A percentile compares a stretch with the other conserved stretches of the same genome.
Conservation (phyloP, 2,329 filamentous ascomycete species). For the Pseudogymnoascus sp. region DNA sequence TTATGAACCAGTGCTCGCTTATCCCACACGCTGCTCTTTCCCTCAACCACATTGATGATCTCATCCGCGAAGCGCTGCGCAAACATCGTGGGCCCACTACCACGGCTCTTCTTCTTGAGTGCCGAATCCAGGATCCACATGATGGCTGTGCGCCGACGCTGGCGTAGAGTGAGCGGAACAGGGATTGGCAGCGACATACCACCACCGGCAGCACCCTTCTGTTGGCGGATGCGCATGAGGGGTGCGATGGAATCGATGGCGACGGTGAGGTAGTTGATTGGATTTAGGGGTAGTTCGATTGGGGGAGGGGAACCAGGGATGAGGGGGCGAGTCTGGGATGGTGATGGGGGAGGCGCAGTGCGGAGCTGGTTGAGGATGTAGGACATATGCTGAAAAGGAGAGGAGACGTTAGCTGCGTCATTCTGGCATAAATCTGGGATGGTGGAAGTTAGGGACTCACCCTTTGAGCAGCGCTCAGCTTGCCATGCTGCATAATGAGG, state of each 20-base stretch:
- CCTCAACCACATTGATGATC: conserved; percentile 80
- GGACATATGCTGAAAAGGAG: conserved; percentile 63
- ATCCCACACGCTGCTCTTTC: conserved; percentile 77
- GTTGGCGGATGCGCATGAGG: conserved; percentile 68
- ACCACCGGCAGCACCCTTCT: conserved; percentile 76
- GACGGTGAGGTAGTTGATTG: conserved; percentile 78
- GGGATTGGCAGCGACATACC: conserved; percentile 79
- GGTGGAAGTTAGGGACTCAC: conserved; percentile 39
- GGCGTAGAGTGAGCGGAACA: conserved; percentile 64
- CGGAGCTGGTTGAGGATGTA: conserved; percentile 77
- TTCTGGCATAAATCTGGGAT: not conserved
- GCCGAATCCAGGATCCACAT: conserved; percentile 86
- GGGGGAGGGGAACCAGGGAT: conserved; percentile 71
- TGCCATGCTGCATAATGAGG: conserved; percentile 84
- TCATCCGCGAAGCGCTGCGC: conserved; percentile 77
- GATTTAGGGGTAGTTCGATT: conserved; percentile 77
- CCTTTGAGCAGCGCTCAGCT: conserved; percentile 81
- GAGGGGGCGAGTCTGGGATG: conserved; percentile 63
- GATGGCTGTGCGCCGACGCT: conserved; percentile 72
- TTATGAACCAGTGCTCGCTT: conserved; percentile 72
- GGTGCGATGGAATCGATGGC: conserved; percentile 91
- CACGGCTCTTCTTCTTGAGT: conserved; percentile 65
- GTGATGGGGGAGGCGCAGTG: conserved; percentile 70
- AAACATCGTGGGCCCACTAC: conserved; percentile 65
- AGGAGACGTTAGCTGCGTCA: conserved; percentile 4